These are phyloP conservation scores for Osmanthus fragrans DNA, from an alignment of 257 asterid genomes.

Conservation along the genomic window DNA sequence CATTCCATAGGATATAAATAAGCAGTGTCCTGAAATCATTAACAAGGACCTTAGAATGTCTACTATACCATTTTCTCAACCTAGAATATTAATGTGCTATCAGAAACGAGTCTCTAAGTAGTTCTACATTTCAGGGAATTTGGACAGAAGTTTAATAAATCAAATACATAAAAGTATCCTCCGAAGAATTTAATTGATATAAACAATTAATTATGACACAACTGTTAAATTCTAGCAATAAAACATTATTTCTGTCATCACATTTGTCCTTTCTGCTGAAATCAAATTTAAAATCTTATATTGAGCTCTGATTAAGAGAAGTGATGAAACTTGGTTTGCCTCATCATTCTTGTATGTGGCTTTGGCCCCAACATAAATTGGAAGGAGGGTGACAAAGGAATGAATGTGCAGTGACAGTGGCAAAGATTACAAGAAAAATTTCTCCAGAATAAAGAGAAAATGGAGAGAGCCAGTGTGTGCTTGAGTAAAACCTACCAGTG, in stretches of 20 bases:
- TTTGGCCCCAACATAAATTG: not conserved
- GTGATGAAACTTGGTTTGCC: not conserved
- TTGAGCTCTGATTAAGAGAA: not conserved
- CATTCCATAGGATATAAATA: not conserved
- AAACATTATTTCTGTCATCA: not conserved
- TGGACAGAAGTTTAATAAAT: not conserved
- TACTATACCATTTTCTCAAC: not conserved
- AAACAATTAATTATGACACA: not conserved
- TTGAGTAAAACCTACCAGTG: constrained; percentile 54
- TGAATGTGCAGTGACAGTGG: not conserved
- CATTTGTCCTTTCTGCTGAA: not conserved
- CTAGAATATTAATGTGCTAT: not conserved
- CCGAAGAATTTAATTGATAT: not conserved
- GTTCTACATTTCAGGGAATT: not conserved
- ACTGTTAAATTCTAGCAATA: not conserved
- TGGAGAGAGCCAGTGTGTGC: not conserved
- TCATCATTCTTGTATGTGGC: not conserved
- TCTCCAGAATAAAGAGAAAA: not conserved
- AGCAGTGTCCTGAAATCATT: not conserved
- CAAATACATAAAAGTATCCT: not conserved
- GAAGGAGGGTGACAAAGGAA: not conserved
- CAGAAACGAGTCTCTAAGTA: not conserved
- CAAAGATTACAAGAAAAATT: not conserved
- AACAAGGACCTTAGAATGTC: not conserved
- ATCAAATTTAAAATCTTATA: not conserved